These are phyloP conservation scores for Cutaneotrichosporon curvatum DNA, from an alignment of 1,284 basidiomycete species.

Conservation along the genomic window DNA sequence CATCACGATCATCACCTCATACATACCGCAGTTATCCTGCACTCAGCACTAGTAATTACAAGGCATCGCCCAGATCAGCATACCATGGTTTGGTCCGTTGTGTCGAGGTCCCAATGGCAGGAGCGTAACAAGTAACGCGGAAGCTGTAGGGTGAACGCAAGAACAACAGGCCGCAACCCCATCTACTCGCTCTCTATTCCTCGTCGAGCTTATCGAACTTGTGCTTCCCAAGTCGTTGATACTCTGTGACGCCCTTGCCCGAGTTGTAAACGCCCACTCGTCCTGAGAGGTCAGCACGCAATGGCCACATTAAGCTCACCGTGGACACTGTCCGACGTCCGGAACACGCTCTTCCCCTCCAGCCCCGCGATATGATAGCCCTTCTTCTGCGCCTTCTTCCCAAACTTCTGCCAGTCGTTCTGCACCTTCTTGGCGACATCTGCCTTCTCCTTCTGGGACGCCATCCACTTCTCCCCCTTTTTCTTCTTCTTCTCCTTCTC, in stretches of 20 bases:
- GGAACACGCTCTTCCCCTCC: constrained; percentile 87
- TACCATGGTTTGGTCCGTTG: too few species aligned
- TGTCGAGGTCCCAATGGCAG: too few species aligned
- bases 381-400: constrained; percentile 93
- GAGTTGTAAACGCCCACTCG: constrained; percentile 90
- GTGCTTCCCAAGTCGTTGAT: constrained; percentile 60
- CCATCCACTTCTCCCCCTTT: constrained; percentile 93
- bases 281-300: neutral
- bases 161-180: neutral
- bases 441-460: constrained; percentile 74
- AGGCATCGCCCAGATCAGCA: too few species aligned
- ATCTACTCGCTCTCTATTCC: constrained; percentile 52
- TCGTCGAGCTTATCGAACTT: constrained; percentile 81
- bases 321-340: constrained; percentile 87
- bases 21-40: too few species aligned
- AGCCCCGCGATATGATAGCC: constrained; percentile 74
- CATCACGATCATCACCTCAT: too few species aligned
- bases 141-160: constrained; percentile 5
- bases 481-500: constrained; percentile 88
- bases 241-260: constrained; percentile 85
- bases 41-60: too few species aligned
- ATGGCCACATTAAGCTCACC: constrained; percentile 61
- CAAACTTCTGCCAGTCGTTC: constrained; percentile 93
- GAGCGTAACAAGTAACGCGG: too few species aligned
- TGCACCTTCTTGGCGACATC: constrained; percentile 85